Evolutionary conservation across 2,329 filamentous ascomycete genomes (phyloP), one percentile per base, ranked within the genome.

Genomic region (Trichoderma koningii): DNA sequence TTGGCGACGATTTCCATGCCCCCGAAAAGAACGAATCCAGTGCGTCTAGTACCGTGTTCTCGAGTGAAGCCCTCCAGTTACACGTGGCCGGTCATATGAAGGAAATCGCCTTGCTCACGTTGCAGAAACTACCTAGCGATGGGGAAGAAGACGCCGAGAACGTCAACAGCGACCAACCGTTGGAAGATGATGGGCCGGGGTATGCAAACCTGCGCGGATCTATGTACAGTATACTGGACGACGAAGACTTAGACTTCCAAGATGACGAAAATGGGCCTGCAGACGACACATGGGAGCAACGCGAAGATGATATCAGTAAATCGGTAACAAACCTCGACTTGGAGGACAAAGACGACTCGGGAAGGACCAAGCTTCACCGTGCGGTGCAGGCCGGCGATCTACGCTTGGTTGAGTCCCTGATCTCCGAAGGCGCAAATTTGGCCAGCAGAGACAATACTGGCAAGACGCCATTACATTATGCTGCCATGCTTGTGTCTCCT

Each of bases 81-180:
- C 56, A 60, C 34, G 56, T 60, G 2, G 56, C 56, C 9, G 45
- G 15, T 5, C 56, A 60, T 19, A 42, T 60, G 1, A 51, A 50
- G 19, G 56, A 60, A 19, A 60, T 60, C 26, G 56, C 56, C 42
- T 7, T 60, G 19, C 56, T 60, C 28, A 51, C 56, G 19, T 28
- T 60, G 45, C 56, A 60, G 26, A 60, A 60, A 42, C 3, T 60
- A 19, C 45, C 56, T 28, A 42, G 21, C 45, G 44, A 30, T 14
- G 53, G 53, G 38, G 38, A 60, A 17, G 45, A 51, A 9, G n/a
- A 41, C 17, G 45, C 30, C 15, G 34, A 60, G 10, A 60, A 28
- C 19, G 34, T 60, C 15, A 7, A 60, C 2, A 50, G 56, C 17
- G 56, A 60, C 30, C 45, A 50, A 15, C 19, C 19, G 3, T 41